Evolutionary conservation across 495 filamentous ascomycete species (phyloP), one percentile per base, ranked within the genome.

Genomic region (Lasiosphaeria ovina): DNA sequence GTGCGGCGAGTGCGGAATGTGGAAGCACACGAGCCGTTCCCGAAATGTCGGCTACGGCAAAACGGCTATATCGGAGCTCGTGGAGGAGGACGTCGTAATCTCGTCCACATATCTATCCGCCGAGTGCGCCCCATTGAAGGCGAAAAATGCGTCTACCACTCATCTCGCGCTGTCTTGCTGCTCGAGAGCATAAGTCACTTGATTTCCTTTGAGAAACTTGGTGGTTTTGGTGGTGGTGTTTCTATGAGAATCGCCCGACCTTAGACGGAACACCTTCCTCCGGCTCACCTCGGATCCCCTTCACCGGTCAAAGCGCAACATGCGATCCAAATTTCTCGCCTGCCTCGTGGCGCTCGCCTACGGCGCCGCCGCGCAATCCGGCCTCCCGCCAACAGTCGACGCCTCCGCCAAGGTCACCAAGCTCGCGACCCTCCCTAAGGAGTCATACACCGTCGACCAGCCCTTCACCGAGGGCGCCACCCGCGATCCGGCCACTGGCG

Each of bases 381-480:
- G 57, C 49, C 59, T 61, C 59, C 59, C 59, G 52, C 59, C 59
- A 40, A 61, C 59, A 14, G 34, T 61, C 52, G 52, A 55, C 42
- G 11, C 42, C 52, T 36, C 24, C 7, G 59, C 59, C 52, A 48
- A 44, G 45, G 59, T 61, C 51, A 56, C 53, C 59, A 61, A 61
- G 59, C 59, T 61, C 52, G 59, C 59, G 44, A 61, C 59, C 42
- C 51, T 61, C 59, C 59, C 59, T 38, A 40, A 24, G 34, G 59
- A 61, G 52, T 61, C 59, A 3, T 61, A 55, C 51, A 61, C 59
- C 6, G 51, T 61, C 52, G 59, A 61, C 59, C 59, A 61, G 53
- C 59, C 59, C 52, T 61, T 61, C 59, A 61, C 59, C 59, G 59
- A 61, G 59, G 59, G 59, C 40, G 59, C 59, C 42, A 55, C 51